phyloP scores from a whole-genome alignment of 164 flowering plant species.

The Dillenia suffruticosa region DNA sequence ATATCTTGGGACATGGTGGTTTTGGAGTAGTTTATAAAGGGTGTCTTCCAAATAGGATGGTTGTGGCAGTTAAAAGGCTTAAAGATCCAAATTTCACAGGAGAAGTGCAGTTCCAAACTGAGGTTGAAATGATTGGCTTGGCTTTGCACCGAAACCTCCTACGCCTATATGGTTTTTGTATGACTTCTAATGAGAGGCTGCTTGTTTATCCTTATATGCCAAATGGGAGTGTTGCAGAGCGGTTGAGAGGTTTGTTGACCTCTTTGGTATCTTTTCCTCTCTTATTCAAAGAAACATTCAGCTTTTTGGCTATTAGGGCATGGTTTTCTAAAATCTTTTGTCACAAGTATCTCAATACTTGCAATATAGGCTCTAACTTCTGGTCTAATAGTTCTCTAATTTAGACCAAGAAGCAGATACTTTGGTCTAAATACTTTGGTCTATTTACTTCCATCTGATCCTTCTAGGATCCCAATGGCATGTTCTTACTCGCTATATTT shows the following conservation, averaged over 20 bases:
- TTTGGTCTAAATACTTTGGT: too few species aligned
- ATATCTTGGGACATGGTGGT: constrained; percentile 92
- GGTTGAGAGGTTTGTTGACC: constrained; percentile 72
- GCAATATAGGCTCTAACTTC: too few species aligned
- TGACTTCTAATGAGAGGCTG: constrained; percentile 79
- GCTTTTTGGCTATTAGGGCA: too few species aligned
- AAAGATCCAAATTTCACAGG: constrained; percentile 88
- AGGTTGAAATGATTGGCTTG: constrained; percentile 96
- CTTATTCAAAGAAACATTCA: too few species aligned
- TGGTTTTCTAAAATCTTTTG: too few species aligned
- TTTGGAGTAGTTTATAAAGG: constrained; percentile 94
- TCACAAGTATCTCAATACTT: too few species aligned
- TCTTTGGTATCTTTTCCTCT: neutral
- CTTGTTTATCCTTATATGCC: constrained; percentile 96
- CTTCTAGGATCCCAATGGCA: too few species aligned
- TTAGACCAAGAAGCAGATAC: too few species aligned
- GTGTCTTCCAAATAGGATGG: constrained; percentile 57
- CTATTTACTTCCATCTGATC: too few species aligned
- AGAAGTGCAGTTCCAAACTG: constrained; percentile 98
- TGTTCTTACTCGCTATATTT: neutral
- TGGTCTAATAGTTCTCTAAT: too few species aligned
- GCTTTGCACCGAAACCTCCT: constrained; percentile 92
- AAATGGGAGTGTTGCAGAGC: constrained; percentile 96
- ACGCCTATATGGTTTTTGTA: constrained; percentile 86
- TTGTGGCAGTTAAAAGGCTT: constrained; percentile 88